phyloP scores from a whole-genome alignment of 2,329 filamentous ascomycete genomes.

The Aspergillus sp. region DNA sequence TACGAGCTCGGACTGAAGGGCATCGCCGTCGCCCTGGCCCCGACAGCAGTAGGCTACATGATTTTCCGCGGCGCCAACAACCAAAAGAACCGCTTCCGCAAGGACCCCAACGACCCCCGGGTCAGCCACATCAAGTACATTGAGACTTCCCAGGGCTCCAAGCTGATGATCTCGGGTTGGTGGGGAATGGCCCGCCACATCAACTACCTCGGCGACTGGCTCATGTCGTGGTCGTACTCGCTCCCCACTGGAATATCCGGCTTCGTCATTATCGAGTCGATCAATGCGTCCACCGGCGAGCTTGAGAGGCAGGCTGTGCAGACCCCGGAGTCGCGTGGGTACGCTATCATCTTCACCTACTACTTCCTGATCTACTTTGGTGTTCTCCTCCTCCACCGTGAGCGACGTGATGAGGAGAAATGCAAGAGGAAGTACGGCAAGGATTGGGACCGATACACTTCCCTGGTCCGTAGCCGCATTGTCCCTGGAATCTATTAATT shows the following conservation, averaged over 20 bases:
- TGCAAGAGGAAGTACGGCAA: constrained; percentile 88
- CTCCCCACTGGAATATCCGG: constrained; percentile 85
- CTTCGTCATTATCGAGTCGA: constrained; percentile 67
- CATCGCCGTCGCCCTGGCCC: constrained; percentile 65
- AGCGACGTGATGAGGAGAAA: constrained; percentile 86
- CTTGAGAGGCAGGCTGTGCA: constrained; percentile 74
- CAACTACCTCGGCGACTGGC: constrained; percentile 95
- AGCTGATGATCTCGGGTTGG: constrained; percentile 84
- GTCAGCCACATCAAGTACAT: constrained; percentile 84
- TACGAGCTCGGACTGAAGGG: constrained; percentile 74
- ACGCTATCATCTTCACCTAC: constrained; percentile 87
- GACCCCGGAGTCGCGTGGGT: constrained; percentile 74
- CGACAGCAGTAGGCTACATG: constrained; percentile 76
- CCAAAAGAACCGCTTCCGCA: constrained; percentile 94
- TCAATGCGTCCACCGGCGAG: constrained; percentile 57
- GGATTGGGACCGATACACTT: constrained; percentile 89
- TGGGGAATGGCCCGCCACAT: constrained; percentile 92
- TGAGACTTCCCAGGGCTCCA: constrained; percentile 79
- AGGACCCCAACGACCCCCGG: constrained; percentile 77
- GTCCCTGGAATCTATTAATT: constrained; percentile 79
- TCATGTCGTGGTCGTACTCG: constrained; percentile 89
- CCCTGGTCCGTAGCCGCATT: constrained; percentile 79
- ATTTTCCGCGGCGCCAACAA: constrained; percentile 95
- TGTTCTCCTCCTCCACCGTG: constrained; percentile 81
- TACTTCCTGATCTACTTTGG: constrained; percentile 95